Evolutionary conservation across 2,329 filamentous ascomycete species (phyloP).

Genomic region (Colletotrichum acutatum): DNA sequence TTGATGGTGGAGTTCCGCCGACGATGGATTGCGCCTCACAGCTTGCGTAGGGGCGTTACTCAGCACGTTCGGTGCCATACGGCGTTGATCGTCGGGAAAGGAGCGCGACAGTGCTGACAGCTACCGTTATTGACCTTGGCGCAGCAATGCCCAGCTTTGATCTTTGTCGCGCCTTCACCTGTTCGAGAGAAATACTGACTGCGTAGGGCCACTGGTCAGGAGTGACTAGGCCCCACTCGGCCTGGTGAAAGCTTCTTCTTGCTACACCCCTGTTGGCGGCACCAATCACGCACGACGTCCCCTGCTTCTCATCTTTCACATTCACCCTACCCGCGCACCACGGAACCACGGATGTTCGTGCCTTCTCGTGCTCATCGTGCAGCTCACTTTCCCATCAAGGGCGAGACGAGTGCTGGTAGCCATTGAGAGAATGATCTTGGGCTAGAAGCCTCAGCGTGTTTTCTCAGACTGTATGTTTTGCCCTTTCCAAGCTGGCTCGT

Average conservation of each 20-base stretch:
- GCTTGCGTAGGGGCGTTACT: background rate
- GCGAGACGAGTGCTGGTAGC: background rate
- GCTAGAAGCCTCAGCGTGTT: background rate
- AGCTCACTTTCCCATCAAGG: background rate
- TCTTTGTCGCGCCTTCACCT: background rate
- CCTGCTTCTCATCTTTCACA: background rate
- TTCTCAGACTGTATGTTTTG: background rate
- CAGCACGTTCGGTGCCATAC: background rate
- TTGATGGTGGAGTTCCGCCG: background rate
- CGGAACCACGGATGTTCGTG: background rate
- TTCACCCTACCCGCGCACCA: background rate
- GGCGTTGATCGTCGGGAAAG: background rate
- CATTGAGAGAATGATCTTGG: background rate
- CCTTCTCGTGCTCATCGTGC: background rate
- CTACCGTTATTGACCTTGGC: background rate
- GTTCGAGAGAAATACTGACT: background rate
- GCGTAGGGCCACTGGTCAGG: background rate
- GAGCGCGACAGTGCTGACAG: background rate
- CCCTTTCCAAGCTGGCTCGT: background rate
- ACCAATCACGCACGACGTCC: background rate
- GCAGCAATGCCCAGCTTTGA: background rate
- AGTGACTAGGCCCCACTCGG: background rate
- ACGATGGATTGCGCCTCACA: background rate
- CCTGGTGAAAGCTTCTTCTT: constrained; percentile 8
- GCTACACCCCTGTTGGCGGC: constrained; percentile 10